Evolutionary conservation across 2,329 filamentous ascomycete species (phyloP).

Genomic region (Ciborinia camelliae): DNA sequence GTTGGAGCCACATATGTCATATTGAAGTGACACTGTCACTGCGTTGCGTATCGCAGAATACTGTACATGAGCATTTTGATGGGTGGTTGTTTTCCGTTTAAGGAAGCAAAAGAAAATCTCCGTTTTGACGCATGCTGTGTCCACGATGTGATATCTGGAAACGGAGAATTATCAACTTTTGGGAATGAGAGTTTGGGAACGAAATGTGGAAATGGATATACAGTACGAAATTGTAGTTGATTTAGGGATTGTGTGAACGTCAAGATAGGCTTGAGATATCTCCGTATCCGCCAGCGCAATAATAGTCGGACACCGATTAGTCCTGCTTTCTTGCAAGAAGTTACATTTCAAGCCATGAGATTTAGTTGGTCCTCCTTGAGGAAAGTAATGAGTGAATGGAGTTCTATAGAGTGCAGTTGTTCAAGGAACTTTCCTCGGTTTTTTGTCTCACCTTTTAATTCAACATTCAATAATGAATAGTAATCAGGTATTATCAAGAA

Average conservation of each 20-base stretch:
- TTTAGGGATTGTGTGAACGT: not conserved
- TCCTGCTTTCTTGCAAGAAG: not conserved
- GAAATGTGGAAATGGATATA: not conserved
- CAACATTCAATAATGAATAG: not conserved
- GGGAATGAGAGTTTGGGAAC: not conserved
- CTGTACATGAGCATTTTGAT: not conserved
- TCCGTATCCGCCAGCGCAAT: not conserved
- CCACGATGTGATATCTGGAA: slow-evolving; percentile 11
- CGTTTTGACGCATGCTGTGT: slow-evolving; percentile 16
- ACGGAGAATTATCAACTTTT: slow-evolving; percentile 6
- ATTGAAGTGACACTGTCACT: slow-evolving; percentile 2
- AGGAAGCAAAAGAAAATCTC: not conserved
- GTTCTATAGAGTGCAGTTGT: not conserved
- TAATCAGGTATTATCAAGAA: not conserved
- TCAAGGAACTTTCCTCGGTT: slow-evolving; percentile 3
- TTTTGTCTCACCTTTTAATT: not conserved
- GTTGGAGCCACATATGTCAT: slow-evolving; percentile 17
- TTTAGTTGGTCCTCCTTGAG: not conserved
- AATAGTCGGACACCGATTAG: not conserved
- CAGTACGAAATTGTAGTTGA: not conserved
- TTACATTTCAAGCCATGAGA: slow-evolving; percentile 10
- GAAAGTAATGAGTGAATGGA: not conserved
- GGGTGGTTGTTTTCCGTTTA: not conserved
- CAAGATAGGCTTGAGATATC: not conserved
- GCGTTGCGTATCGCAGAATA: not conserved